Evolutionary conservation across 2,329 filamentous ascomycete species (phyloP).

Genomic region (Myriosclerotinia duriaeana): DNA sequence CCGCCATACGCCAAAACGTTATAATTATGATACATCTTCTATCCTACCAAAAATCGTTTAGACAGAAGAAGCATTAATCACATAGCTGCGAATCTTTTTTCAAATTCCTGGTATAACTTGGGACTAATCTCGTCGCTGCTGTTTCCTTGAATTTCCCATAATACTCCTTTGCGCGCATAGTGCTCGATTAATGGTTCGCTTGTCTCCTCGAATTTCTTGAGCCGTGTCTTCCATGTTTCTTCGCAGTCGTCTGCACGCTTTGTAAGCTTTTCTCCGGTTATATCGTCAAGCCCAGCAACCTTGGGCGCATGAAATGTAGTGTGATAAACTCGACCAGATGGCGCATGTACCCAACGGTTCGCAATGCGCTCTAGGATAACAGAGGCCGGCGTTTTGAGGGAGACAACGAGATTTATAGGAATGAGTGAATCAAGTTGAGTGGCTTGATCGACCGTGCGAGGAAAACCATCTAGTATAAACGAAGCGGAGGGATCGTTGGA

Average conservation of each 20-base stretch:
- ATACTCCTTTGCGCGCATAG: constrained; percentile 78
- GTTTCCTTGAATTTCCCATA: constrained; percentile 84
- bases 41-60: constrained; percentile 4
- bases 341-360: constrained; percentile 89
- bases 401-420: constrained; percentile 93
- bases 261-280: constrained; percentile 83
- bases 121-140: constrained; percentile 94
- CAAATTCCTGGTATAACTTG: constrained; percentile 81
- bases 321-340: constrained; percentile 92
- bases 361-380: constrained; percentile 89
- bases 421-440: constrained; percentile 73
- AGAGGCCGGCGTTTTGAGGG: constrained; percentile 77
- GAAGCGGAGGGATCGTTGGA: constrained; percentile 76
- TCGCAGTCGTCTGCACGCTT: constrained; percentile 84
- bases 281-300: constrained; percentile 77
- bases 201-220: constrained; percentile 83
- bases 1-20: constrained; percentile 10
- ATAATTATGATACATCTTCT: constrained; percentile 10
- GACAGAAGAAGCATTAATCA: neutral
- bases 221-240: constrained; percentile 77
- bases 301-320: constrained; percentile 87
- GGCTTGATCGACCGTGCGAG: constrained; percentile 81
- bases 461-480: constrained; percentile 95
- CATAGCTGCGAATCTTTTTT: constrained; percentile 62
- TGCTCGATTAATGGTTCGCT: constrained; percentile 83